A percentile compares a stretch with the other conserved stretches of the same genome.
phyloP scores from a whole-genome alignment of 2,329 filamentous ascomycete species.

The Teratosphaeria destructans region DNA sequence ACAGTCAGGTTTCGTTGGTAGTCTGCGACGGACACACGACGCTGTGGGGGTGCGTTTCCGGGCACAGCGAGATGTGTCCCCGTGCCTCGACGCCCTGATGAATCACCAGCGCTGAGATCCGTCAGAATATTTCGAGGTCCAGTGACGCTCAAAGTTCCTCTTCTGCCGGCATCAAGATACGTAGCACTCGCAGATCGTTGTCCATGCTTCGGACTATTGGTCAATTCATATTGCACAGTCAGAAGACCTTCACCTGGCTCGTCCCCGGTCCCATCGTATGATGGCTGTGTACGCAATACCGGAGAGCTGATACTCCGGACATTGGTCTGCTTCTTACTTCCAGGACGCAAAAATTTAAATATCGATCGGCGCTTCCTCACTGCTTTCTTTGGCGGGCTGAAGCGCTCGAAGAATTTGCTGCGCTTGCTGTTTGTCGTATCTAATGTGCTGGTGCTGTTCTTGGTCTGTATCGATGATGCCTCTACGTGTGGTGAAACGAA shows the following conservation, averaged over 20 bases:
- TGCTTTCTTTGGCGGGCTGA: constrained; percentile 13
- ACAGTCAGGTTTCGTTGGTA: constrained; percentile 21
- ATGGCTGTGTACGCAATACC: constrained; percentile 6
- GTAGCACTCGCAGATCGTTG: constrained; percentile 8
- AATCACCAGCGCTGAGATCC: background rate
- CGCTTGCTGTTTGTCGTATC: constrained; percentile 7
- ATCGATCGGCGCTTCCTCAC: constrained; percentile 20
- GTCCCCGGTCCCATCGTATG: constrained; percentile 15
- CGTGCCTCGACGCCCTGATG: background rate
- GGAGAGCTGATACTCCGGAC: constrained; percentile 17
- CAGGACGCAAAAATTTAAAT: constrained; percentile 19
- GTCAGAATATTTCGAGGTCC: background rate
- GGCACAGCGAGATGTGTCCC: constrained; percentile 4
- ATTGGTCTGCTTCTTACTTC: constrained; percentile 11
- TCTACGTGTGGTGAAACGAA: background rate
- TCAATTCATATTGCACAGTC: constrained; percentile 14
- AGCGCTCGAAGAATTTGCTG: constrained; percentile 12
- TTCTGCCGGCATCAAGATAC: constrained; percentile 1
- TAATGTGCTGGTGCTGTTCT: constrained; percentile 13
- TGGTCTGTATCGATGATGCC: constrained; percentile 4
- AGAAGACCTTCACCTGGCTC: constrained; percentile 8
- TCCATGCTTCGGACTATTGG: background rate
- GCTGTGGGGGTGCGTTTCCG: background rate
- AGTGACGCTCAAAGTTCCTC: background rate
- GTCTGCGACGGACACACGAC: constrained; percentile 15